Base-by-base conservation (phyloP, 2,329 filamentous ascomycete genomes). In the Tolypocladium endophyticum region DNA sequence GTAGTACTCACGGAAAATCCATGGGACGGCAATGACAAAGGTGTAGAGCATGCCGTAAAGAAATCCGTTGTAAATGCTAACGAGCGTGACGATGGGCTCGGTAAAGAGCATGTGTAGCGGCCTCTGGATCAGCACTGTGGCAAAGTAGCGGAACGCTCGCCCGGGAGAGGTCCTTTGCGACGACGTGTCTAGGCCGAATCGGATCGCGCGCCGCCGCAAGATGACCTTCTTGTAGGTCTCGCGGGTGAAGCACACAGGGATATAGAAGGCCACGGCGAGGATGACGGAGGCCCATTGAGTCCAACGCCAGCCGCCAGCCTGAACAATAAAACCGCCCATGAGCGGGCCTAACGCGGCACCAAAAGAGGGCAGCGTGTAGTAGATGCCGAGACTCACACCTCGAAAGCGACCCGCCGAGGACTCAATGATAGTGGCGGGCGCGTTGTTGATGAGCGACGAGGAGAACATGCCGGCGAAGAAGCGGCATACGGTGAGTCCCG, bases 101-200 rank as follows among this genome's bases (percentile, higher is more conserved):
- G 76, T 75, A 76, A 90, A 87, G 9, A 90, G 79, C 58, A 90
- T 78, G 54, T 87, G 75, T 85, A 87, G 88, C 1, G 88, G 87
- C 3, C 87, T 79, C 56, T 80, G 76, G 63, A 84, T 81, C 60
- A 80, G 69, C 62, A 78, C 79, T 58, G 81, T 69, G 18, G 67
- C 64, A 59, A 69, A 69, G 57, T 67, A 64, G 23, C 67, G 62
- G 57, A 69, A 65, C 39, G 66, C 65, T 4, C 64, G 60, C 8
- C 64, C 65, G 0, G 66, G 63, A 2, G 67, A 67, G 6, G 66
- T 66, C 20, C 63, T 60, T 61, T 67, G 66, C 20, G 67, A 69
- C 18, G 66, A 64, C 11, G 67, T 63, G 54, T 69, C 68, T 41
- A 69, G 43, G 1, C 68, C 68, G 1, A 68, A 59, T 4, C 67